Base-by-base conservation (phyloP, 495 filamentous ascomycete species). In the Aspergillus affinis region DNA sequence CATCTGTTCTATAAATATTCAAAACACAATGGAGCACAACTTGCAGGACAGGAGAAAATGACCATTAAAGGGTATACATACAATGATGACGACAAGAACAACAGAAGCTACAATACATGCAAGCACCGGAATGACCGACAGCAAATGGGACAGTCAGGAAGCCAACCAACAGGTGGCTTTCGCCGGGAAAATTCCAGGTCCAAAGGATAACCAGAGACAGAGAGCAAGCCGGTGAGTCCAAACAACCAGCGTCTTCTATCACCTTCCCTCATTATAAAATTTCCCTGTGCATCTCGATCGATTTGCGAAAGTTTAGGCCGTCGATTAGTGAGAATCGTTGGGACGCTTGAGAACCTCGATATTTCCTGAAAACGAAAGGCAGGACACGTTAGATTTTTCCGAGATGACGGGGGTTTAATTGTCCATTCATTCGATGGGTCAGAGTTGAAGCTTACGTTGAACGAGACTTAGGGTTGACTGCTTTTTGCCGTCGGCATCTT, bases 401-500 rank as follows among this genome's bases (percentile, higher is more conserved):
- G n/a, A n/a, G 13, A 52, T 41, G 36, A 15, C 36, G 8, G 36
- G 36, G 36, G 12, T 15, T 17, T 15, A 41, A 13, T 29, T 10
- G 2, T 51, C 15, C 9, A 52, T 29, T 18, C 18, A 19, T 13
- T 26, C 50, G 21, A 27, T 26, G 27, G 45, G 30, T 30, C 30
- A 19, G 15, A 54, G 18, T 30, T 41, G 55, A 26, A 13, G 79
- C 90, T 65, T 82, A 94, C 91, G 83, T 72, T 93, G 88, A 26
- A 86, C 71, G 64, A 96, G 79, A 72, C 77, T 91, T 60, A 95
- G 63, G 45, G 65, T 46, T 15, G 71, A 74, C 48, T 78, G 76
- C 51, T 71, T 73, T 69, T 83, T 84, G 65, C 90, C 90, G 18
- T 92, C 88, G 18, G 69, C 69, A 61, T 88, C 86, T 41, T 83